phyloP scores from a whole-genome alignment of 2,329 filamentous ascomycete species.

The Stagonosporopsis chrysanthemi region DNA sequence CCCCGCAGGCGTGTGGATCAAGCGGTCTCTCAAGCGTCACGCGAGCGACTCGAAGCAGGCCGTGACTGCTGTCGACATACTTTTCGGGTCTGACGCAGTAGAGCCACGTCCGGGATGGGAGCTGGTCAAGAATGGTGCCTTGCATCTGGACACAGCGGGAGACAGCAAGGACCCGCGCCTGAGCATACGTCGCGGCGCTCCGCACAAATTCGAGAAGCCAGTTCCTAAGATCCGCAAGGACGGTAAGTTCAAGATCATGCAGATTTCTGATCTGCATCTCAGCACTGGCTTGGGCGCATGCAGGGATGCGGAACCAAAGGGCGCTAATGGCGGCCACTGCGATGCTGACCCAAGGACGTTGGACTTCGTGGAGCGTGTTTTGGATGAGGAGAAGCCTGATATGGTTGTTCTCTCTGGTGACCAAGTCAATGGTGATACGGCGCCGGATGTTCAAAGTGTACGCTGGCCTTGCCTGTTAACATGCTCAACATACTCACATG shows the following conservation, averaged over 20 bases:
- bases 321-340: conserved; percentile 76
- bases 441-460: conserved; percentile 87
- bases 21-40: conserved; percentile 73
- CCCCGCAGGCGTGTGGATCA: conserved; percentile 81
- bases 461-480: conserved; percentile 33
- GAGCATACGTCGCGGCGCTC: conserved; percentile 77
- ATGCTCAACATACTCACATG: conserved; percentile 22
- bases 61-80: conserved; percentile 82
- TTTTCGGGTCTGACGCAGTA: conserved; percentile 90
- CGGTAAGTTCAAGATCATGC: conserved; percentile 96
- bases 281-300: conserved; percentile 88
- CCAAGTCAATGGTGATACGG: conserved; percentile 92
- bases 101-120: conserved; percentile 89
- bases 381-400: conserved; percentile 94
- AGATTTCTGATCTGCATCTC: conserved; percentile 91
- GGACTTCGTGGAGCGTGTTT: conserved; percentile 81
- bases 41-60: conserved; percentile 77
- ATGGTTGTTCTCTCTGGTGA: conserved; percentile 91
- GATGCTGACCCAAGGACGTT: conserved; percentile 91
- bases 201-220: conserved; percentile 70
- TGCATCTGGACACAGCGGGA: conserved; percentile 72
- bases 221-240: conserved; percentile 81
- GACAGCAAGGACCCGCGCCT: conserved; percentile 75
- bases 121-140: conserved; percentile 68
- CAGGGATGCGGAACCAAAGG: conserved; percentile 81